phyloP scores from a whole-genome alignment of 148 eudicot genomes.

The Persicaria maculosa region DNA sequence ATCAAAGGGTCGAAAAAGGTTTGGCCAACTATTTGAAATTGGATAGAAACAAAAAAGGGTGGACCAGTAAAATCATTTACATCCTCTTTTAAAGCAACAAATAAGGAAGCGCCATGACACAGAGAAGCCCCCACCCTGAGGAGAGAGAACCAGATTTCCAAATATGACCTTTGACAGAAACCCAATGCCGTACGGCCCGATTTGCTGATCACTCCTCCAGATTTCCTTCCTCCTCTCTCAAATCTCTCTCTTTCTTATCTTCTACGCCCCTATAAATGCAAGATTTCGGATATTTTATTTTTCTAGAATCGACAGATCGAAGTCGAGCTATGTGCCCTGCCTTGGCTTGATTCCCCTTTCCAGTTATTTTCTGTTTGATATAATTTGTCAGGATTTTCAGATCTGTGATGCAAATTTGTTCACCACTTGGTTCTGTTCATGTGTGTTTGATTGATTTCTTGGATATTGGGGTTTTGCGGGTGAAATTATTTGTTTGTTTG shows the following conservation, averaged over 20 bases:
- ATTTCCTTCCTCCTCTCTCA: background rate
- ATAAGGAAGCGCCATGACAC: background rate
- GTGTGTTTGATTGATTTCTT: background rate
- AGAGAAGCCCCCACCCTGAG: background rate
- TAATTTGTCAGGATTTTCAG: background rate
- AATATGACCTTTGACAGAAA: background rate
- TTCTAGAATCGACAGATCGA: background rate
- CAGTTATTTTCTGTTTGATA: background rate
- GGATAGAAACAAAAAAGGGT: background rate
- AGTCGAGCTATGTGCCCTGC: background rate
- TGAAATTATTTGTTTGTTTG: background rate
- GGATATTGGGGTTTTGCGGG: background rate
- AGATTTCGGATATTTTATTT: background rate
- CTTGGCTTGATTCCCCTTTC: background rate
- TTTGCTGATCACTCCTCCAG: conserved; percentile 1
- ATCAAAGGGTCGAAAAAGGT: too few relatives aligned
- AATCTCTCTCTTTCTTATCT: conserved; percentile 5
- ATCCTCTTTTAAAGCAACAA: background rate
- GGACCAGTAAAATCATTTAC: background rate
- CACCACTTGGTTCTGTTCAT: background rate
- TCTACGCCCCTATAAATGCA: background rate
- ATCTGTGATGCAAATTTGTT: background rate
- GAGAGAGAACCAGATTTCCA: background rate
- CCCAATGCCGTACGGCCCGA: background rate
- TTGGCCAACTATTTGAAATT: background rate